phyloP scores from a whole-genome alignment of 78 protist species.

The Chrysochromulina tobinii region DNA sequence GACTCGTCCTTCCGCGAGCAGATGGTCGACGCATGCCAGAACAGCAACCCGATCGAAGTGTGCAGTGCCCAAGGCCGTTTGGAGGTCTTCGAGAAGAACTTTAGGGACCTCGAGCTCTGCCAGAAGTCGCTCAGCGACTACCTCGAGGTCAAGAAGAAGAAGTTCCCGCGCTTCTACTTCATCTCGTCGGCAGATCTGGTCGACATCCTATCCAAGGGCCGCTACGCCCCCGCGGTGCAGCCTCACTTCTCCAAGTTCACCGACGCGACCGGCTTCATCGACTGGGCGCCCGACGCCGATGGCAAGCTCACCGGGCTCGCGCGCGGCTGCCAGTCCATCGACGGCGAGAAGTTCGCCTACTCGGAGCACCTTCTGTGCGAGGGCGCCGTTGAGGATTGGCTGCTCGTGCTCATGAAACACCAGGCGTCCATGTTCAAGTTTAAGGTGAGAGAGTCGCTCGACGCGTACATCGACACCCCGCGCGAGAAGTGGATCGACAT shows the following conservation, averaged over 20 bases:
- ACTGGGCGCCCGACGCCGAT: background rate
- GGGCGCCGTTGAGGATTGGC: conserved; percentile 82
- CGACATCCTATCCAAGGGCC: conserved; percentile 86
- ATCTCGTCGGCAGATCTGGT: conserved; percentile 74
- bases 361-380: conserved; percentile 31
- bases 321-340: conserved; percentile 60
- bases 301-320: conserved; percentile 37
- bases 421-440: conserved; percentile 17
- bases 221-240: conserved; percentile 59
- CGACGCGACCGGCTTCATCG: conserved; percentile 29
- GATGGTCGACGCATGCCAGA: conserved; percentile 47
- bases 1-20: conserved; percentile 64
- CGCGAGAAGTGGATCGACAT: conserved; percentile 73
- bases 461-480: conserved; percentile 59
- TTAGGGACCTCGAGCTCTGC: conserved; percentile 60
- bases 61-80: background rate
- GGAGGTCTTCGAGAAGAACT: conserved; percentile 24
- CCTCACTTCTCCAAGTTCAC: conserved; percentile 80
- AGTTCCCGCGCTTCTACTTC: conserved; percentile 93
- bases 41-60: conserved; percentile 46
- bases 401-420: conserved; percentile 39
- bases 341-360: conserved; percentile 60
- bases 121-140: conserved; percentile 81
- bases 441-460: conserved; percentile 50
- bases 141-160: conserved; percentile 82